Percentiles rank a stretch among this genome's conserved stretches.
Conservation (phyloP, 2,329 filamentous ascomycete species). For the Monilinia fructigena region DNA sequence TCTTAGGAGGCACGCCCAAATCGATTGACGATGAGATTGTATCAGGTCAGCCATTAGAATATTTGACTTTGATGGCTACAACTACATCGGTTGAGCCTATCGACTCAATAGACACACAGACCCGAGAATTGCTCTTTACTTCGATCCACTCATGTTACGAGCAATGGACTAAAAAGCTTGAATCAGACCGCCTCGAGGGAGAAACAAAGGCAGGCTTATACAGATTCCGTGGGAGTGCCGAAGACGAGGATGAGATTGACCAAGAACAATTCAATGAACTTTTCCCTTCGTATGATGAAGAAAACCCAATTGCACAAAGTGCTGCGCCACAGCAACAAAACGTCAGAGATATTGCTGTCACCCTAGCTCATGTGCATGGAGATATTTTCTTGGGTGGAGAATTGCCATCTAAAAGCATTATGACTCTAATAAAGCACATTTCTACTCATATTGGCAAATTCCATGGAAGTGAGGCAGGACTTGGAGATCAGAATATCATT, state of each 20-base stretch:
- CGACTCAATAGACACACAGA: slow-evolving; percentile 43
- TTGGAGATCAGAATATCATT: slow-evolving; percentile 43
- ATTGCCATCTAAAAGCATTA: slow-evolving; percentile 33
- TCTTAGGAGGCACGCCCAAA: slow-evolving; percentile 49
- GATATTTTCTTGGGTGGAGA: slow-evolving; percentile 40
- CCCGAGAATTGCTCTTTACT: slow-evolving; percentile 57
- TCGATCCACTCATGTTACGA: slow-evolving; percentile 72
- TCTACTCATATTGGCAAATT: slow-evolving; percentile 33
- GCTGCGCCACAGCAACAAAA: slow-evolving; percentile 17
- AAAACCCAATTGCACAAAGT: slow-evolving; percentile 31
- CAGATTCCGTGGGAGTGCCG: slow-evolving; percentile 73
- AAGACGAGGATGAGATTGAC: slow-evolving; percentile 73
- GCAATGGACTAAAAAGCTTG: slow-evolving; percentile 76
- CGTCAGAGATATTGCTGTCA: slow-evolving; percentile 46
- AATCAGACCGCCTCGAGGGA: slow-evolving; percentile 72
- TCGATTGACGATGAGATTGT: slow-evolving; percentile 25
- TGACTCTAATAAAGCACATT: slow-evolving; percentile 35
- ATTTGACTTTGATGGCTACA: slow-evolving; percentile 50
- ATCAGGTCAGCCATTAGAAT: slow-evolving; percentile 45
- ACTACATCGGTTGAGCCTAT: slow-evolving; percentile 51
- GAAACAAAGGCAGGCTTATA: slow-evolving; percentile 76
- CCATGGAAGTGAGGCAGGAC: slow-evolving; percentile 25
- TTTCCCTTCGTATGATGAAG: slow-evolving; percentile 73
- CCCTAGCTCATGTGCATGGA: slow-evolving; percentile 60
- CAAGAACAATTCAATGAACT: slow-evolving; percentile 74